Conservation (phyloP, 805 yeast genomes). For the Metschnikowia amazonensis region DNA sequence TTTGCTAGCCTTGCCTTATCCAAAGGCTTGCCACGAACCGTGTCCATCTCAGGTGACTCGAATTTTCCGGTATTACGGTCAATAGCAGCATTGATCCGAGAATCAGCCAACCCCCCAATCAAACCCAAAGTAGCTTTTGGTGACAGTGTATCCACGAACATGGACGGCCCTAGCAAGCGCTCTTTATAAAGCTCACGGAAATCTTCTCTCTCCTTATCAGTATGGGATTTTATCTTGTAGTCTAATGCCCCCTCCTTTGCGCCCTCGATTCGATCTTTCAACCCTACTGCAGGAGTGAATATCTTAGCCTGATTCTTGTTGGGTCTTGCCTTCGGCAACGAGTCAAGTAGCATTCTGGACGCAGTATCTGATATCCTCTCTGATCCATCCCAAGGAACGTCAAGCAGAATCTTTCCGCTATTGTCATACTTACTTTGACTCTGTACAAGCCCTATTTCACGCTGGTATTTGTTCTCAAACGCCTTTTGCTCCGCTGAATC, state of each 20-base stretch:
- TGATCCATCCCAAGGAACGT: constrained; percentile 15
- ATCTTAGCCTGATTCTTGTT: constrained; percentile 13
- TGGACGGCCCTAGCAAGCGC: constrained; percentile 54
- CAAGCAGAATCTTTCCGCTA: constrained; percentile 5
- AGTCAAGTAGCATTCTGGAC: constrained; percentile 15
- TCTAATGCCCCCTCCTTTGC: constrained; percentile 69
- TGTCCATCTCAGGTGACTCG: constrained; percentile 42
- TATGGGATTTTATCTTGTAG: constrained; percentile 46
- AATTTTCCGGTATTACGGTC: constrained; percentile 72
- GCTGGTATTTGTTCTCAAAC: constrained; percentile 14
- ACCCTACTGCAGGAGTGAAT: constrained; percentile 21
- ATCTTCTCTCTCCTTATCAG: constrained; percentile 33
- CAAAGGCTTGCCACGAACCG: constrained; percentile 58
- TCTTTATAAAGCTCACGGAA: constrained; percentile 63
- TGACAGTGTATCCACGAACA: constrained; percentile 40
- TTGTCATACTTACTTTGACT: constrained; percentile 23
- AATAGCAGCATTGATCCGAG: constrained; percentile 59
- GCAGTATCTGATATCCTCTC: constrained; percentile 13
- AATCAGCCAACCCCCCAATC: constrained; percentile 68
- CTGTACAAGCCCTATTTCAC: constrained; percentile 23
- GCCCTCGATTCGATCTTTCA: constrained; percentile 42
- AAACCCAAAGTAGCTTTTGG: constrained; percentile 46
- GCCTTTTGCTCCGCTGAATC: constrained; percentile 8
- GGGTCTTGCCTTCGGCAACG: constrained; percentile 14
- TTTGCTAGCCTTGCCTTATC: constrained; percentile 53